Evolutionary conservation across 2,329 filamentous ascomycete genomes (phyloP), one percentile per base, ranked within the genome.

Genomic region (Coniochaeta ligniaria): DNA sequence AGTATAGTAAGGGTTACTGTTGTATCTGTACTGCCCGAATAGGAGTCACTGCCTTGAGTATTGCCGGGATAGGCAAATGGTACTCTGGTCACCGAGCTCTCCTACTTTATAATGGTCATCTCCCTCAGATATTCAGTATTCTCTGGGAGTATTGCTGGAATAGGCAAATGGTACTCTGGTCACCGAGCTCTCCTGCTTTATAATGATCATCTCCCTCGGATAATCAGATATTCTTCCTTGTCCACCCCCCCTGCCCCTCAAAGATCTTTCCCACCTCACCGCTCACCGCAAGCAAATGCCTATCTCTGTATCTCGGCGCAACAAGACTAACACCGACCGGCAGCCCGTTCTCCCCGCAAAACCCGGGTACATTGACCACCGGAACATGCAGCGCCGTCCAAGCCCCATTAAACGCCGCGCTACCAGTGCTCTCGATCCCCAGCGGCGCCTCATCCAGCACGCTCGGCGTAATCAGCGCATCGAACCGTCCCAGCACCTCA

Each of bases 331-430:
- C 65, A 0, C 87, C 86, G 41, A 89, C 77, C 0, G 86, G 87
- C 76, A 89, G 71, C 0, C 76, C 78, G 61, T 81, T 76, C 33
- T 75, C 74, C 0, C 86, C 85, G 36, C 75, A 71, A 64, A 89
- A 88, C 0, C 85, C 86, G 0, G 85, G 85, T 0, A 89, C 70
- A 62, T 89, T 88, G n/a, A 88, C 71, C 0, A 85, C 83, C 0
- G 86, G 86, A 1, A 78, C 81, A 63, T 89, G 86, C 16, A 89
- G 71, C 56, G 38, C 80, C 26, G 82, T 83, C 82, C 81, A 83
- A 0, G 78, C 76, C 16, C 68, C 66, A 64, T 80, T 81, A 61
- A 84, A 83, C 0, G 71, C 75, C 24, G 82, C 76, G 62, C 76
- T 81, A 0, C 86, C 86, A 0, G 85, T 89, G 58, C 70, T 77